Base-by-base conservation (phyloP, 768 basidiomycete genomes). In the Lenzites betulinus region DNA sequence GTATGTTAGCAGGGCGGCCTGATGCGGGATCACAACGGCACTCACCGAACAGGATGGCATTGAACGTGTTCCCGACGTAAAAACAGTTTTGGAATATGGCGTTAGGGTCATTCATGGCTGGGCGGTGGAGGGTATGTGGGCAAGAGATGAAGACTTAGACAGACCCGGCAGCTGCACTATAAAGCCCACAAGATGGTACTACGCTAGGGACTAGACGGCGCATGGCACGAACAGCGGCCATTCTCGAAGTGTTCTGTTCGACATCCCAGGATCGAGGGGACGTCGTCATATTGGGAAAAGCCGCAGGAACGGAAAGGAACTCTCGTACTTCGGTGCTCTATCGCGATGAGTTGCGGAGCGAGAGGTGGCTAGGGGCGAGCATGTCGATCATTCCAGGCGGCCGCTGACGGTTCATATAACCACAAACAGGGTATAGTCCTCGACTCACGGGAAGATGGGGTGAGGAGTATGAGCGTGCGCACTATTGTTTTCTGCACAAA, bases 1-100 rank as follows among this genome's bases (percentile, higher is more conserved):
- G 9, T 20, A 20, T 3, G n/a, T 39, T 20, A 39, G n/a, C n/a
- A n/a, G n/a, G 51, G 36, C 13, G 25, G 22, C 13, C 20, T 9
- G 38, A n/a, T 15, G 35, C n/a, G 11, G 8, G 16, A 30, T 35
- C n/a, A 55, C 47, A 54, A 13, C 5, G 13, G 2, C 47, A 18
- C 68, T 16, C n/a, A 67, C 71, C 71, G 39, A 66, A 72, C 26
- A 72, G 67, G 43, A 72, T 67, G 49, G 57, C 68, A 20, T 66
- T 72, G 46, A 70, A 44, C 58, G 68, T 69, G 47, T 62, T 66
- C 47, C 71, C 69, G 26, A 72, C 65, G 58, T 71, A 72, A 58
- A 61, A 70, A 1, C 62, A 50, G 28, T 64, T 59, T 26, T 64
- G 63, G 8, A 76, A 67, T n/a, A 60, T n/a, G 30, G 56, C 56